Evolutionary conservation across 805 yeast genomes (phyloP).

Genomic region (Maudiozyma bulderi): DNA sequence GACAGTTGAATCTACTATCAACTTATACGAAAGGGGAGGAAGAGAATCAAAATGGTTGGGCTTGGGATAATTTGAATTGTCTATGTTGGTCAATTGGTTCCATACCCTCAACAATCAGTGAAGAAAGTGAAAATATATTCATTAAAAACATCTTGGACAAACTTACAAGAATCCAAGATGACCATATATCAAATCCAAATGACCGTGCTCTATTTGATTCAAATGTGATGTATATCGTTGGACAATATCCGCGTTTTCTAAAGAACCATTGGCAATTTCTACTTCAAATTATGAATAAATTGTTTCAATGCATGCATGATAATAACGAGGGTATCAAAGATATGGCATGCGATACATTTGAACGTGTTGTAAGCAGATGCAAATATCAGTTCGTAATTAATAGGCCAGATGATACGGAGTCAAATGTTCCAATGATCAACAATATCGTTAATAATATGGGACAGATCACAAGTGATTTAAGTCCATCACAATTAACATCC

Average conservation of each 20-base stretch:
- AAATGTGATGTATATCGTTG: constrained; percentile 96
- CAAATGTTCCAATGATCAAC: constrained; percentile 70
- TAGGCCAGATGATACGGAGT: constrained; percentile 55
- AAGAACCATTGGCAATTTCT: constrained; percentile 96
- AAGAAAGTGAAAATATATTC: constrained; percentile 88
- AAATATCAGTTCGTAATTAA: constrained; percentile 82
- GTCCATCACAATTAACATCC: constrained; percentile 90
- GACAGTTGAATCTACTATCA: constrained; percentile 43
- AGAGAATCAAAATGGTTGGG: constrained; percentile 55
- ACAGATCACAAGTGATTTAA: constrained; percentile 75
- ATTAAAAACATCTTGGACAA: constrained; percentile 78
- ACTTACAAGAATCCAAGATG: constrained; percentile 75
- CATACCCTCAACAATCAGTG: constrained; percentile 95
- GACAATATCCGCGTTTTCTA: constrained; percentile 93
- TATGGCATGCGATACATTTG: constrained; percentile 98
- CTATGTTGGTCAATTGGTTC: constrained; percentile 99
- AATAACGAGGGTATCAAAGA: constrained; percentile 98
- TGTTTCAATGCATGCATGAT: constrained; percentile 97
- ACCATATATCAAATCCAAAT: constrained; percentile 79
- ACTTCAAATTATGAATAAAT: constrained; percentile 85
- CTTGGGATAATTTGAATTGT: constrained; percentile 92
- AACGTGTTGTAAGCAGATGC: constrained; percentile 87
- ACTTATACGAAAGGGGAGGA: background rate
- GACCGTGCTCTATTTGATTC: constrained; percentile 97
- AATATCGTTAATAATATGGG: constrained; percentile 75